Evolutionary conservation across 805 yeast genomes (phyloP), one percentile per base, ranked within the genome.

Genomic region (Sugiyamaella smithiae): DNA sequence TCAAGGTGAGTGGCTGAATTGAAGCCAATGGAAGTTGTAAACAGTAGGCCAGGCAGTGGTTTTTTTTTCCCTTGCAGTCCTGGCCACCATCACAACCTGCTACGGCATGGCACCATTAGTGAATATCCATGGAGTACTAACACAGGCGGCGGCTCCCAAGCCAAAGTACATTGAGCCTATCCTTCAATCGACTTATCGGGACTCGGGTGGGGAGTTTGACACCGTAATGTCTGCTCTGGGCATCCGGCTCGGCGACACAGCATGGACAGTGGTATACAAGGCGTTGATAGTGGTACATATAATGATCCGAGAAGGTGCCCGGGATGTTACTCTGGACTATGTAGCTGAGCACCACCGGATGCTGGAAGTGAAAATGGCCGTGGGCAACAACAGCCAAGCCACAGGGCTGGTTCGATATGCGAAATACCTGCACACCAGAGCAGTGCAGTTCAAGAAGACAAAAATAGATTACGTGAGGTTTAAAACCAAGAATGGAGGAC

Each of bases 131-230:
- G 29, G 24, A 40, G 29, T 22, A 16, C 40, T 52, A 41, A 36
- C 42, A 48, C 43, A 32, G 80, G 78, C 88, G 70, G 98, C 98
- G 8, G 96, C 98, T n/a, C 99, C 99, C 5, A 93, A 93, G 68
- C 85, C 95, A 32, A 93, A 93, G 66, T 93, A 93, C 64, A 81
- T 93, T 46, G 98, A 91, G 69, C 98, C 98, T 1, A 88, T 93
- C 45, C 73, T 93, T 26, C 75, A 81, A 74, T 74, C 85, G 24
- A 84, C 89, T 1, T 74, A 76, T 43, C 72, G 74, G 44, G 76
- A 77, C 26, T 75, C 70, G 51, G 76, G 82, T 53, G 81, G 77
- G 16, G 77, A 86, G 56, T 82, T 91, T 59, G 72, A 73, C 50
- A 78, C 82, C 17, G 83, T 90, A 31, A 81, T 90, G 81, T 72